Base-by-base conservation (phyloP, 2,329 filamentous ascomycete species). In the Madurella mycetomatis region DNA sequence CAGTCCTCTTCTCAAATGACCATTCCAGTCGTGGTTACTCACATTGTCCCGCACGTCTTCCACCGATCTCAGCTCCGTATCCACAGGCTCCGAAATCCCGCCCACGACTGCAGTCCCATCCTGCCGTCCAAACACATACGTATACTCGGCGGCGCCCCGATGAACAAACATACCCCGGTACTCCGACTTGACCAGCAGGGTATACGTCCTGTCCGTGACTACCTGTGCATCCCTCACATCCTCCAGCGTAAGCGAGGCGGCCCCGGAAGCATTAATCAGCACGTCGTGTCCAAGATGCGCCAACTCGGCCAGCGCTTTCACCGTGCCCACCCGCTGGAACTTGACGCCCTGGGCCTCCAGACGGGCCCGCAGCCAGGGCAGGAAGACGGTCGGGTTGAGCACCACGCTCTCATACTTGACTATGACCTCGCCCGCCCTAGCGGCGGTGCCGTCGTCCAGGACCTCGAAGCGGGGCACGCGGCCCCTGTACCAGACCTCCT, bases 61-160 rank as follows among this genome's bases (percentile, higher is more conserved):
- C n/a, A 0, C 2, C 5, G 18, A 5, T 42, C 16, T 47, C 13
- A 49, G n/a, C 31, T 11, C 11, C 4, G 42, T 15, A 4, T 34
- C 34, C n/a, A 46, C 41, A n/a, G 51, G 46, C 32, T 56, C 51
- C 31, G 55, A 58, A 13, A 62, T 54, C 2, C 60, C 60, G 1
- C 60, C 60, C 9, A 62, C 40, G 2, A 60, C 56, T 1, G 53
- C 55, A 2, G 60, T 62, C 15, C 60, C 60, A 32, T 62, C 59
- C 1, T 50, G 49, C 4, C 60, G 25, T 1, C 55, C 57, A 47
- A 62, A 58, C 11, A 54, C 31, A 34, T 62, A 62, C 31, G 57
- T 60, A 30, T 62, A 62, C 25, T 49, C 42, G 2, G 48, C 44
- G 0, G 4, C 16, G 0, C 55, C 58, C 9, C 59, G 43, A 13